These are phyloP conservation scores for Eucalyptus pauciflora DNA, from an alignment of 345 rosid genomes.

Conservation along the genomic window DNA sequence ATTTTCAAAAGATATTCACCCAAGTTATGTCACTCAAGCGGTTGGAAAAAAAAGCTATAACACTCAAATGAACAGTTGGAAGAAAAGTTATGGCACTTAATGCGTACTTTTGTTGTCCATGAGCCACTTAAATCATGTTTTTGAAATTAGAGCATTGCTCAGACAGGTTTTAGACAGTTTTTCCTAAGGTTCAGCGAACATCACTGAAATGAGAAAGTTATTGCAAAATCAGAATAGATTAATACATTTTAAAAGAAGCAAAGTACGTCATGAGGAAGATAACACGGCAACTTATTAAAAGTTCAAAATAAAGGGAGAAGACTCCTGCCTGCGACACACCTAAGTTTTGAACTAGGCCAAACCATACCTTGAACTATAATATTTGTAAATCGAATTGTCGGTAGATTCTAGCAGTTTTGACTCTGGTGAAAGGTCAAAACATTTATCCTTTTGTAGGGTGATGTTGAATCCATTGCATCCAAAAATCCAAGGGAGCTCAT, in stretches of 20 bases:
- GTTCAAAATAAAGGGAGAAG: neutral
- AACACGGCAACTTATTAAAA: neutral
- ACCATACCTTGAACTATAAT: neutral
- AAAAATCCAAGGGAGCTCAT: constrained; percentile 94
- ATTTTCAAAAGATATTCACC: no score
- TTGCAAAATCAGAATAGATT: neutral
- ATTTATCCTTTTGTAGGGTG: constrained; percentile 30
- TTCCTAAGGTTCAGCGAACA: neutral
- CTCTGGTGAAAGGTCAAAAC: neutral
- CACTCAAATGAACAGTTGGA: no score
- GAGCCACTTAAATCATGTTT: neutral
- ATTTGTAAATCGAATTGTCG: neutral
- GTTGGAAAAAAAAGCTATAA: no score
- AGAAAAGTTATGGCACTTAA: no score
- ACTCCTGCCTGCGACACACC: neutral
- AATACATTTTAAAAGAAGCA: neutral
- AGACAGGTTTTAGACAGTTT: neutral
- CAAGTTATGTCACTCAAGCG: no score
- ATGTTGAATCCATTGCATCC: constrained; percentile 97
- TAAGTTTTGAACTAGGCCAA: neutral
- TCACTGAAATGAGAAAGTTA: neutral
- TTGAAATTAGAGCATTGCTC: neutral
- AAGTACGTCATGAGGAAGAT: neutral
- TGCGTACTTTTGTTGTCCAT: neutral
- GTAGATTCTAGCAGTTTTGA: neutral